Conservation (phyloP, 441 rosid species). For the Melastoma candidum region DNA sequence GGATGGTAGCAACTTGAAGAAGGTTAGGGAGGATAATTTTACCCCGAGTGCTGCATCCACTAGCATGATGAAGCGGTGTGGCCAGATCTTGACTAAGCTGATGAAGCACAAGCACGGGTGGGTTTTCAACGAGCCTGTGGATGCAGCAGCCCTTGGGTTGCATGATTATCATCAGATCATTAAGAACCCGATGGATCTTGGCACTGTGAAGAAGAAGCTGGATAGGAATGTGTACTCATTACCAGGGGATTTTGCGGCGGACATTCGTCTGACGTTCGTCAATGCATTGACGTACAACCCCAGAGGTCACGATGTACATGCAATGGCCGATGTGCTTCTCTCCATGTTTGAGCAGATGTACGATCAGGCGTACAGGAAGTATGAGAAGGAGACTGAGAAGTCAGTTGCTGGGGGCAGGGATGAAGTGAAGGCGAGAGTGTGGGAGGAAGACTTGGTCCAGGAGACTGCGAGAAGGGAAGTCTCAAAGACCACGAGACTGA, state of each 20-base stretch:
- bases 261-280: constrained; percentile 67
- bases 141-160: constrained; percentile 49
- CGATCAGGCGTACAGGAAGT: constrained; percentile 29
- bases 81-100: constrained; percentile 54
- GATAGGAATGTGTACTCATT: constrained; percentile 39
- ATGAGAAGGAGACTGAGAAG: constrained; percentile 26
- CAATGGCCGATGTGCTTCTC: constrained; percentile 44
- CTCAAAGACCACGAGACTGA: constrained; percentile 23
- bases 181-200: constrained; percentile 85
- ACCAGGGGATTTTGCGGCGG: constrained; percentile 62
- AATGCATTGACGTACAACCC: constrained; percentile 86
- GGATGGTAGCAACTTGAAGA: constrained; percentile 29
- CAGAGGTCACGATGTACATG: constrained; percentile 56
- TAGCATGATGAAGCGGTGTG: constrained; percentile 41
- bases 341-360: constrained; percentile 48
- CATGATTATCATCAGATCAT: constrained; percentile 63
- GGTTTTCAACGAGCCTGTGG: constrained; percentile 67
- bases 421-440: constrained; percentile 9
- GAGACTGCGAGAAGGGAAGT: constrained; percentile 10
- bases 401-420: not conserved
- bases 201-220: constrained; percentile 59
- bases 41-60: constrained; percentile 17
- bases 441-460: constrained; percentile 11
- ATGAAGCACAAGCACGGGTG: constrained; percentile 71
- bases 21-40: too few species aligned